Evolutionary conservation across 257 asterid species (phyloP), one percentile per base, ranked within the genome.

Genomic region (Parsonsia alboflavescens): DNA sequence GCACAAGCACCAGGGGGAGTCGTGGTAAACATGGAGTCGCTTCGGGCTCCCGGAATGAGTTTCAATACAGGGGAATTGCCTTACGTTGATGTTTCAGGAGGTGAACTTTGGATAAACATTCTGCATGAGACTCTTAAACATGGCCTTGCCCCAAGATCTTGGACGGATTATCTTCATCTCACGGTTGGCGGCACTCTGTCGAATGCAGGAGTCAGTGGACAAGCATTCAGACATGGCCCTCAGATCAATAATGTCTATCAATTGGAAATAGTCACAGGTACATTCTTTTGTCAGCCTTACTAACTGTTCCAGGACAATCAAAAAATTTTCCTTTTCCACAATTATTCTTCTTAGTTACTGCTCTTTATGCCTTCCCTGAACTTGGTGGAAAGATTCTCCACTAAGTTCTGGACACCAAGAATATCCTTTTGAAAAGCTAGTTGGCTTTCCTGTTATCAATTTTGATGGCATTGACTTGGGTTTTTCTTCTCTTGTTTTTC

Each of bases 111-210:
- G 99, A 90, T 95, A 50, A 74, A 89, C 59, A 82, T 95, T 71
- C 85, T 92, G 89, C 91, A 85, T 78, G 93, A 88, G 77, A 84
- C 96, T 63, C 88, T 92, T 66, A 84, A 89, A 81, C 81, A 73
- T 52, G 99, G 98, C 10, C 83, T 95, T 11, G 63, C 99, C 0
- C 99, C 99, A 16, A 88, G 87, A 75, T 95, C 98, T 5, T 95
- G 99, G 98, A 95, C 98, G 2, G 96, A 92, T 80, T 95, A 95
- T 83, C 96, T 95, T 76, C 97, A 86, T 78, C 96, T 95, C 45
- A 88, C 96, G 0, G 93, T 95, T 36, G 99, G 99, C 11, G 99
- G 99, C 21, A 95, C 99, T 41, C 74, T 92, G 75, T 95, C 99
- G 6, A 89, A 92, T 70, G 99, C 92, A 7, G 99, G 99, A 62